These are phyloP conservation scores for Candida schatavii DNA, from an alignment of 805 yeast genomes.

Conservation along the genomic window DNA sequence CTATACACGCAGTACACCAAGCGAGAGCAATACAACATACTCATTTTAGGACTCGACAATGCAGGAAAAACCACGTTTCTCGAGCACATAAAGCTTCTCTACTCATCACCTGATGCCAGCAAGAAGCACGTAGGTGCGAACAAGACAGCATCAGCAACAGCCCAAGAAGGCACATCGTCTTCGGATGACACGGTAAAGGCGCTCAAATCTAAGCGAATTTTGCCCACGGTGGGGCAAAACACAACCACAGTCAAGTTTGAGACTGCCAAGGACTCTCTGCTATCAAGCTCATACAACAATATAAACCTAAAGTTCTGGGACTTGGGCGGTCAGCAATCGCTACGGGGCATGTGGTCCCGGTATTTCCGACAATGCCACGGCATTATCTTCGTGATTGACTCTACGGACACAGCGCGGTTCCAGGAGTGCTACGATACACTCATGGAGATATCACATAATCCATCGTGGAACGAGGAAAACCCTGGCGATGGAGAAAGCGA, in stretches of 20 bases:
- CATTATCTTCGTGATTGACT: conserved; percentile 87
- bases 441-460: conserved; percentile 41
- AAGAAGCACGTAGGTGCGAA: neutral
- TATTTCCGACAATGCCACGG: conserved; percentile 88
- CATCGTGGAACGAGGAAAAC: conserved; percentile 33
- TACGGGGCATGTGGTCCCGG: conserved; percentile 82
- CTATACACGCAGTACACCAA: conserved; percentile 44
- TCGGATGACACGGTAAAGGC: conserved; percentile 36
- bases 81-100: conserved; percentile 39
- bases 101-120: conserved; percentile 19
- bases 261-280: conserved; percentile 36
- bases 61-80: conserved; percentile 80
- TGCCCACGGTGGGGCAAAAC: conserved; percentile 96
- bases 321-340: conserved; percentile 89
- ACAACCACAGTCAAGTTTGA: conserved; percentile 43
- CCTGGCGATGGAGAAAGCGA: conserved; percentile 11
- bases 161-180: conserved; percentile 49
- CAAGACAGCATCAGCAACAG: conserved; percentile 58
- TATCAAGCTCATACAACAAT: conserved; percentile 34
- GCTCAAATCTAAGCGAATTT: conserved; percentile 53
- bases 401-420: conserved; percentile 78
- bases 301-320: conserved; percentile 85
- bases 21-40: conserved; percentile 44
- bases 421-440: conserved; percentile 77
- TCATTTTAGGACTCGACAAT: conserved; percentile 88